Percentiles rank a stretch among this genome's conserved stretches.
Conservation (phyloP, 148 eudicot genomes). For the Camellia sinensis region DNA sequence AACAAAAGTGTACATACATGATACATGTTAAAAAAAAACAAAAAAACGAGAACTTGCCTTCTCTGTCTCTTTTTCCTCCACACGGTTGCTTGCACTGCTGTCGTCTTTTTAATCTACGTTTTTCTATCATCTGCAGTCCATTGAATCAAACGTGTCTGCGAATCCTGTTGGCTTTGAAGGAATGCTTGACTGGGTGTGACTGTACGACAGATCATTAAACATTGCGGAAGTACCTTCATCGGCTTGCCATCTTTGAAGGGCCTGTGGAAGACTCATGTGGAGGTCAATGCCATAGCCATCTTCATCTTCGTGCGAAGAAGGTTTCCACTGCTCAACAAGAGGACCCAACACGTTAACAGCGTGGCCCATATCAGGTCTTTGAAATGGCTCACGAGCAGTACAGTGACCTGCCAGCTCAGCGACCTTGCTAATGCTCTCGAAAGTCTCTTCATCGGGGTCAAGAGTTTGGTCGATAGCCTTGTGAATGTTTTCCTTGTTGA, state of each 20-base stretch:
- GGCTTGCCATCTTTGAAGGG: constrained; percentile 44
- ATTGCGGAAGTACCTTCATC: constrained; percentile 40
- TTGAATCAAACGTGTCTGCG: constrained; percentile 36
- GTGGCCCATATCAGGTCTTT: constrained; percentile 56
- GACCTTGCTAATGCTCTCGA: constrained; percentile 32
- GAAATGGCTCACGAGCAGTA: constrained; percentile 42
- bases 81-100: background rate
- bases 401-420: constrained; percentile 59
- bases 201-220: constrained; percentile 30
- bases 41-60: background rate
- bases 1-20: background rate
- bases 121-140: constrained; percentile 33
- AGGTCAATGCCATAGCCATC: constrained; percentile 33
- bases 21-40: background rate
- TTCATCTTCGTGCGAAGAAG: constrained; percentile 33
- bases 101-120: background rate
- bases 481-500: constrained; percentile 50
- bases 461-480: constrained; percentile 49
- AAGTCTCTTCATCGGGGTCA: constrained; percentile 48
- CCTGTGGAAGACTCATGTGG: constrained; percentile 41
- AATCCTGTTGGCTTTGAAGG: constrained; percentile 46
- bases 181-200: constrained; percentile 36
- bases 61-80: background rate
- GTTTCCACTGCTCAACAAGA: constrained; percentile 54
- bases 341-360: constrained; percentile 43